Conservation (phyloP, 495 filamentous ascomycete genomes). For the Peziza echinospora region DNA sequence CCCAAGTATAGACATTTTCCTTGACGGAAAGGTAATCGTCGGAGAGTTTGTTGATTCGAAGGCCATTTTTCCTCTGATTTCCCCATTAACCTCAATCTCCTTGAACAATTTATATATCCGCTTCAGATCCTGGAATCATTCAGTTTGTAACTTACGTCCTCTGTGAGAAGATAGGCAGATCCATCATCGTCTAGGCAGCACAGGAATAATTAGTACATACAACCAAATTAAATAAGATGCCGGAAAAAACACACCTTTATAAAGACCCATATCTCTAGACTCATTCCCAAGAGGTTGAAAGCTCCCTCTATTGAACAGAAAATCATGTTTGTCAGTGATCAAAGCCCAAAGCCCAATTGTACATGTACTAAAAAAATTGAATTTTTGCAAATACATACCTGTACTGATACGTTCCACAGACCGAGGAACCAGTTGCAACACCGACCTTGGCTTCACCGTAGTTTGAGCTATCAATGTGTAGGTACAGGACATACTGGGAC, state of each 20-base stretch:
- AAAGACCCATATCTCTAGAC: constrained; percentile 40
- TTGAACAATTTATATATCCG: too few relatives aligned
- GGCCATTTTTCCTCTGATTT: constrained; percentile 30
- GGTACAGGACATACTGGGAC: constrained; percentile 31
- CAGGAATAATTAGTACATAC: too few relatives aligned
- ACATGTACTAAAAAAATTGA: neutral
- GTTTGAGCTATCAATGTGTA: constrained; percentile 41
- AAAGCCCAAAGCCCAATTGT: neutral
- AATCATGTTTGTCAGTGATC: neutral
- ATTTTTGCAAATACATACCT: constrained; percentile 8
- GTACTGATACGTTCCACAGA: constrained; percentile 38
- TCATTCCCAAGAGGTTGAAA: constrained; percentile 30
- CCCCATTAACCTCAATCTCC: too few relatives aligned
- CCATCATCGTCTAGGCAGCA: constrained; percentile 29
- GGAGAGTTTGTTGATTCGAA: constrained; percentile 30
- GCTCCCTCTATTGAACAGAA: constrained; percentile 13
- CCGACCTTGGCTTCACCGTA: constrained; percentile 44
- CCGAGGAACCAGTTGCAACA: constrained; percentile 33
- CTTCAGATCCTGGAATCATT: too few relatives aligned
- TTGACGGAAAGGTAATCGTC: constrained; percentile 26
- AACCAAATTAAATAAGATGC: too few relatives aligned
- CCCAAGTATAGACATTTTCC: constrained; percentile 23
- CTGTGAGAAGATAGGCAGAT: constrained; percentile 36
- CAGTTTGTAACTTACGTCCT: constrained; percentile 39
- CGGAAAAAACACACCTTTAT: too few relatives aligned